phyloP scores from a whole-genome alignment of 2,329 filamentous ascomycete genomes.

The Ophioceras dolichostomum region DNA sequence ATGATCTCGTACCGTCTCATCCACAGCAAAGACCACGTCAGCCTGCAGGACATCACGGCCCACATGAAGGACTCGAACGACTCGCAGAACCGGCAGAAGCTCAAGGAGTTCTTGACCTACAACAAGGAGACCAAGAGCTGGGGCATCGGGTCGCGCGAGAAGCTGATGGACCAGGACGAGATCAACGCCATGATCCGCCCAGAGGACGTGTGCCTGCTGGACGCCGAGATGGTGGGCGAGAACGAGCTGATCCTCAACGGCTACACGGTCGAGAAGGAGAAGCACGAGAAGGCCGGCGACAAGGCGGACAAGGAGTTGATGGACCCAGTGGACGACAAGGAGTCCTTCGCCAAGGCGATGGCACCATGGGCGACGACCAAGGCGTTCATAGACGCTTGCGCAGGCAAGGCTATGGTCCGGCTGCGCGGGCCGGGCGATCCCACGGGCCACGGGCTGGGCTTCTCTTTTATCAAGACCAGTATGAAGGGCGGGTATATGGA shows the following conservation, averaged over 20 bases:
- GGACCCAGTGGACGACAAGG: slow-evolving; percentile 50
- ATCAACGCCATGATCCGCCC: slow-evolving; percentile 86
- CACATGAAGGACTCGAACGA: slow-evolving; percentile 91
- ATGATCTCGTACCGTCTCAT: slow-evolving; percentile 91
- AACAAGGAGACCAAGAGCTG: slow-evolving; percentile 82
- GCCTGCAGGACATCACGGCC: slow-evolving; percentile 74
- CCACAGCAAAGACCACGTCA: slow-evolving; percentile 59
- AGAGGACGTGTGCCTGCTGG: slow-evolving; percentile 86
- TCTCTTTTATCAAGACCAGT: slow-evolving; percentile 93
- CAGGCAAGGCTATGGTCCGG: slow-evolving; percentile 93
- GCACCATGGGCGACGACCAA: slow-evolving; percentile 95
- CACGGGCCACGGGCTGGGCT: slow-evolving; percentile 82
- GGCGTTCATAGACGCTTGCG: slow-evolving; percentile 87
- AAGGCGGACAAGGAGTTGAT: slow-evolving; percentile 46
- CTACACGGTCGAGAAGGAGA: slow-evolving; percentile 78
- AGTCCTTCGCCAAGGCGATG: slow-evolving; percentile 76
- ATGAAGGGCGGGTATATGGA: slow-evolving; percentile 97
- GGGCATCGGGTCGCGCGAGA: slow-evolving; percentile 62
- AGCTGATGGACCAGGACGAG: slow-evolving; percentile 65
- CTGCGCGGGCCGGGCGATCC: slow-evolving; percentile 92
- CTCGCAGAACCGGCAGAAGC: slow-evolving; percentile 89
- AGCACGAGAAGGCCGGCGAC: slow-evolving; percentile 37
- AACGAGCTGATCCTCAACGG: slow-evolving; percentile 87
- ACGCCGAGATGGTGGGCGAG: slow-evolving; percentile 92
- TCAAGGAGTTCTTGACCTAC: slow-evolving; percentile 92